Conservation (phyloP, 2,329 filamentous ascomycete species). For the Bipolaris bicolor region DNA sequence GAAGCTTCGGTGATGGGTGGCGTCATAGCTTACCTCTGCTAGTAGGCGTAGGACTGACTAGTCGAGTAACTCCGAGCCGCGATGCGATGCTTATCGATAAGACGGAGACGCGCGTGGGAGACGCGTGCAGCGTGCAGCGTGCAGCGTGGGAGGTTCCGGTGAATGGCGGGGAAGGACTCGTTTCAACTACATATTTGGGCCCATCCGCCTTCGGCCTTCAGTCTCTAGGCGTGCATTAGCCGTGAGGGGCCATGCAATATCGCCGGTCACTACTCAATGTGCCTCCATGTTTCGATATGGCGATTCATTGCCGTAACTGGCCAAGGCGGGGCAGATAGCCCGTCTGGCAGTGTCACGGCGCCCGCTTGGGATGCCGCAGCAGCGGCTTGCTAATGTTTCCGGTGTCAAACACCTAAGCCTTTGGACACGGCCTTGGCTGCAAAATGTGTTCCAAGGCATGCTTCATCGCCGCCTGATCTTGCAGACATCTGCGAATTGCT, state of each 20-base stretch:
- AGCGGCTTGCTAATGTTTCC: slow-evolving; percentile 33
- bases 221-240: neutral
- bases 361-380: slow-evolving; percentile 18
- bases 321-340: slow-evolving; percentile 21
- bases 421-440: slow-evolving; percentile 34
- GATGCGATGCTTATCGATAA: slow-evolving; percentile 18
- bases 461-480: slow-evolving; percentile 21
- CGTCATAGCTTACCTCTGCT: slow-evolving; percentile 12
- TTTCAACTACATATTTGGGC: neutral
- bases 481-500: slow-evolving; percentile 15
- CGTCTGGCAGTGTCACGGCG: slow-evolving; percentile 13
- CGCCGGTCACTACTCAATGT: neutral
- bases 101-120: slow-evolving; percentile 7
- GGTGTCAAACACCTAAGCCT: slow-evolving; percentile 21
- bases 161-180: neutral
- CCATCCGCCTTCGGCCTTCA: slow-evolving; percentile 5
- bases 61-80: neutral
- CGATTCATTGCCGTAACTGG: slow-evolving; percentile 22
- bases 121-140: neutral
- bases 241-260: neutral
- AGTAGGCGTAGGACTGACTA: too few species aligned
- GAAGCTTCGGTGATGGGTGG: slow-evolving; percentile 23
- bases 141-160: neutral
- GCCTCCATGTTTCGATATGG: slow-evolving; percentile 18
- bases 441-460: slow-evolving; percentile 17